Base-by-base conservation (phyloP, 1,284 basidiomycete genomes). In the Austroboletus niveus region DNA sequence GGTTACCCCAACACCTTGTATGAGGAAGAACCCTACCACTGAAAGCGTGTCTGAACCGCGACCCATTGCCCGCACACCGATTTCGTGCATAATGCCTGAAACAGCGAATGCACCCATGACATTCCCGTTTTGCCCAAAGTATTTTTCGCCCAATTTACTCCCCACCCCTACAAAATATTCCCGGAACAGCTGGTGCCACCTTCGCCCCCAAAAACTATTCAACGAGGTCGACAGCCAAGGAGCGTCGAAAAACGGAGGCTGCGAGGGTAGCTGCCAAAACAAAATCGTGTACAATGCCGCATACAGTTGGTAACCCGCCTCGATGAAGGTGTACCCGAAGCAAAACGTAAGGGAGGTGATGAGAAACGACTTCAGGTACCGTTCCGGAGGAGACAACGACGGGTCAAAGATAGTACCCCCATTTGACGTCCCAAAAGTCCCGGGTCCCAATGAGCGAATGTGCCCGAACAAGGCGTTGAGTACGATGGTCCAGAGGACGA, bases 1-100 rank as follows among this genome's bases (percentile, higher is more conserved):
- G 4, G 77, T 44, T 9, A 79, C 57, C 1, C 80, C 82, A 0
- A 80, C 60, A 3, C 77, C 82, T 55, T 77, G 81, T 56, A 81
- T 62, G 41, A 85, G 34, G 61, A 87, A 87, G 61, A 78, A 86
- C 4, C 77, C 76, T 3, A 69, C 66, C 10, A 84, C 69, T 7
- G 59, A 54, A 8, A 61, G 50, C 9, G 77, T 73, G 35, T 84
- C 78, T 0, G 69, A 68, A 15, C 81, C 84, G 8, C 70, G 71
- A 1, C 76, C 79, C 76, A 84, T 79, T 5, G 79, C 81, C 72
- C 78, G 84, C 46, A 81, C 60, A 12, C 79, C 82, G 30, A 76
- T 48, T 55, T 80, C 74, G 53, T 87, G 85, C n/a, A 87, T 57
- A 3, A 79, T 38, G 4, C 77, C 82, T 0, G 84, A 87, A 14